Percentiles rank a stretch among this genome's conserved stretches.
Evolutionary conservation across 2,329 filamentous ascomycete species (phyloP).

Genomic region (Pseudogymnoascus sp.): DNA sequence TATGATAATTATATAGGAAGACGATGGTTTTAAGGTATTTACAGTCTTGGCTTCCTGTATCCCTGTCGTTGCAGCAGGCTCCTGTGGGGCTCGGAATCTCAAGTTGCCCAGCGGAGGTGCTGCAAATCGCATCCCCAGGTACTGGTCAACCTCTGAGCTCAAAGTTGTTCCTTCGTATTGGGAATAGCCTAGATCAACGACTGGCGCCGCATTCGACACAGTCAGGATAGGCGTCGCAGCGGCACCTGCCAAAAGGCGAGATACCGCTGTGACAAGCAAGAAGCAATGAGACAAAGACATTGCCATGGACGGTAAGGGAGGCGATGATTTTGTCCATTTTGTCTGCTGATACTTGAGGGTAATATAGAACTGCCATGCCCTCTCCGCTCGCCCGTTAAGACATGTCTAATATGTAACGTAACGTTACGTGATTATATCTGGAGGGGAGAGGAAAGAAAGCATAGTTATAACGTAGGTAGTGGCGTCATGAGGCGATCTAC

Average conservation of each 20-base stretch:
- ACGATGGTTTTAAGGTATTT: background rate
- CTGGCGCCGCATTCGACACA: slow-evolving; percentile 3
- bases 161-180: slow-evolving; percentile 53
- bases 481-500: too few relatives aligned
- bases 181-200: slow-evolving; percentile 61
- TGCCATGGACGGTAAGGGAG: background rate
- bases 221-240: slow-evolving; percentile 29
- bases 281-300: background rate
- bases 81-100: slow-evolving; percentile 59
- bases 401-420: background rate
- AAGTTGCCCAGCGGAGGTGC: slow-evolving; percentile 58
- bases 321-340: background rate
- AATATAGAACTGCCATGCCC: background rate
- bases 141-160: slow-evolving; percentile 55
- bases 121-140: slow-evolving; percentile 69
- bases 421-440: background rate
- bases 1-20: background rate
- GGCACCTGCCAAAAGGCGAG: slow-evolving; percentile 17
- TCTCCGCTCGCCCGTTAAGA: background rate
- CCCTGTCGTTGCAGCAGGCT: slow-evolving; percentile 13
- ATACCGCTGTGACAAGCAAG: background rate
- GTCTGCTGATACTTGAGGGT: background rate
- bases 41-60: slow-evolving; percentile 23
- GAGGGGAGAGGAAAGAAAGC: background rate
- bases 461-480: background rate